Evolutionary conservation across 352 stramenopile species (phyloP), one percentile per base, ranked within the genome.

Genomic region (Pythium grandisporangium): DNA sequence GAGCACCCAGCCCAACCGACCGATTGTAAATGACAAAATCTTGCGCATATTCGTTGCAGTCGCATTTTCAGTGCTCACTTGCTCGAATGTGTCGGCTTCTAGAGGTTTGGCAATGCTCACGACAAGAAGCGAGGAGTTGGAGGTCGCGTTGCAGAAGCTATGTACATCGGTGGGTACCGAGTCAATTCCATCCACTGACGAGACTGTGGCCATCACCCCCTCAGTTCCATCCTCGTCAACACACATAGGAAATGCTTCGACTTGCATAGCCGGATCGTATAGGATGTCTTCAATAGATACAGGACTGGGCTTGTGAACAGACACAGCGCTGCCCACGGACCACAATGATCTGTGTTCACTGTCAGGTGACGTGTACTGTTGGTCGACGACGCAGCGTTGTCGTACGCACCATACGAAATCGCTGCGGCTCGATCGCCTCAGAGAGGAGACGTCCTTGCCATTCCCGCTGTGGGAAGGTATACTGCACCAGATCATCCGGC

Each of bases 21-120:
- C 46, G 21, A 55, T 22, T 14, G 51, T 65, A 39, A 58, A 32
- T 21, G 56, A 45, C 33, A 47, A 55, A 12, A 61, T 14, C n/a
- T 58, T 61, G 29, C 56, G 42, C 6, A 54, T 22, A 24, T 60
- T 63, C 4, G 48, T 55, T 0, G 37, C 47, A 7, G 37, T 12
- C 24, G 5, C 24, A 6, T 5, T 6, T 5, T 25, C 25, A 5
- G 25, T 22, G 19, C 12, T 34, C 25, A 48, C 44, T 14, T 48
- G 32, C 8, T 11, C 19, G 10, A 55, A 30, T 2, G 30, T 12
- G 20, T 44, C 40, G 0, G 47, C 47, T 4, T 30, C 47, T 2
- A 55, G 21, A 4, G 39, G 47, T 12, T 48, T 55, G 14, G 14
- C 38, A 14, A 48, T 22, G 25, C 39, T 48, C 21, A 55, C 17